Evolutionary conservation across 2,329 filamentous ascomycete species (phyloP).

Genomic region (Boeremia exigua): DNA sequence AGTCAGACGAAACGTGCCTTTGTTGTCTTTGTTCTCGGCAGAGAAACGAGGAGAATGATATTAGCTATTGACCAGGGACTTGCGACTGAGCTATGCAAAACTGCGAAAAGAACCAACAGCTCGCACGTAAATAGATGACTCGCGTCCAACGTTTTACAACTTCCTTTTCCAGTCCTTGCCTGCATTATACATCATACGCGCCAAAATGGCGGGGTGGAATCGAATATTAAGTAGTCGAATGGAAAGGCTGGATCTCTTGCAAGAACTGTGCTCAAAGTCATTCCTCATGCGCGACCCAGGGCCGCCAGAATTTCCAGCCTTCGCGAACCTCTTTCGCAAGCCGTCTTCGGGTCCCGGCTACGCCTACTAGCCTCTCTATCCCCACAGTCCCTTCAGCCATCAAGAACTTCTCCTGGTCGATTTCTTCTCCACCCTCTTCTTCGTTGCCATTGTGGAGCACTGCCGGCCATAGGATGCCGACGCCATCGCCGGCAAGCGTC

Average conservation of each 20-base stretch:
- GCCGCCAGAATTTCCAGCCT: constrained; percentile 51
- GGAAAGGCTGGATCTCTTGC: neutral
- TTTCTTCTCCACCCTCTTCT: constrained; percentile 86
- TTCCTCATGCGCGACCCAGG: constrained; percentile 37
- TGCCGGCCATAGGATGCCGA: constrained; percentile 93
- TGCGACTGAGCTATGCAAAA: neutral
- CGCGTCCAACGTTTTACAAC: constrained; percentile 14
- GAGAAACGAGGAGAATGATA: neutral
- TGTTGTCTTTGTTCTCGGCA: neutral
- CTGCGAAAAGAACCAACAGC: neutral
- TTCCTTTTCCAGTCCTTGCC: constrained; percentile 1
- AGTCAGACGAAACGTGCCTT: too few relatives aligned
- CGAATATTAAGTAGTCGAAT: constrained; percentile 7
- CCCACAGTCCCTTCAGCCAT: constrained; percentile 83
- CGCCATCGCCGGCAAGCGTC: constrained; percentile 88
- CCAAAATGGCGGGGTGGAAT: constrained; percentile 16
- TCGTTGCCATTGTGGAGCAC: constrained; percentile 84
- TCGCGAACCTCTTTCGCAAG: constrained; percentile 43
- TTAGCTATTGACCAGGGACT: constrained; percentile 14
- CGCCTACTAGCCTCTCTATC: constrained; percentile 86
- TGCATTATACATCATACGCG: constrained; percentile 12
- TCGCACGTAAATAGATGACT: neutral
- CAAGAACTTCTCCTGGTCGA: constrained; percentile 87
- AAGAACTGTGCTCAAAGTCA: neutral
- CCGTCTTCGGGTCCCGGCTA: constrained; percentile 50